Evolutionary conservation across 257 asterid genomes (phyloP).

Genomic region (Mitragyna speciosa): DNA sequence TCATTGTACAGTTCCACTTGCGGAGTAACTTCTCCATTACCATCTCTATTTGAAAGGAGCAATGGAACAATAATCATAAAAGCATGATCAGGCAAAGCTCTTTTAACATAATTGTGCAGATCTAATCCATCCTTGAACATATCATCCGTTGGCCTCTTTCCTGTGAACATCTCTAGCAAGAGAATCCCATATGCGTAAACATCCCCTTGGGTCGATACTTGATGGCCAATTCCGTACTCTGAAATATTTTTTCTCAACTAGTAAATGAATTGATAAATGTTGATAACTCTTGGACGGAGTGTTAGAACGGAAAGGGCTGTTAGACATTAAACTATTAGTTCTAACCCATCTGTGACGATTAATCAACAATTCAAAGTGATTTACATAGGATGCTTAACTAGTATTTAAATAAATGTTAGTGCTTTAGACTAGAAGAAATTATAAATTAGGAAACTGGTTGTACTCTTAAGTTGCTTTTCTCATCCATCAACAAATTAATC

Average conservation of each 20-base stretch:
- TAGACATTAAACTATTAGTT: too few species aligned
- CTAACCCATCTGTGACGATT: too few species aligned
- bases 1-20: not conserved
- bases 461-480: too few species aligned
- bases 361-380: too few species aligned
- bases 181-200: conserved; percentile 19
- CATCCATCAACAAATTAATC: too few species aligned
- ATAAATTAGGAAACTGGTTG: too few species aligned
- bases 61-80: conserved; percentile 11
- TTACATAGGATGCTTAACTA: too few species aligned
- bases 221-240: not conserved
- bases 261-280: too few species aligned
- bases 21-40: not conserved
- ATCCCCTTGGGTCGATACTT: not conserved
- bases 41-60: conserved; percentile 10
- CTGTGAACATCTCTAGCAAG: conserved; percentile 26
- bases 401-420: too few species aligned
- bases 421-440: too few species aligned
- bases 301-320: too few species aligned
- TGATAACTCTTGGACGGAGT: too few species aligned
- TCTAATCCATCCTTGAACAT: conserved; percentile 21
- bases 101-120: conserved; percentile 21
- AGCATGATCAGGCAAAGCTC: conserved; percentile 18
- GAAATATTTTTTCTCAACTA: not conserved
- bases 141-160: conserved; percentile 29